phyloP scores from a whole-genome alignment of 805 yeast species.

The Yarrowia sp. region DNA sequence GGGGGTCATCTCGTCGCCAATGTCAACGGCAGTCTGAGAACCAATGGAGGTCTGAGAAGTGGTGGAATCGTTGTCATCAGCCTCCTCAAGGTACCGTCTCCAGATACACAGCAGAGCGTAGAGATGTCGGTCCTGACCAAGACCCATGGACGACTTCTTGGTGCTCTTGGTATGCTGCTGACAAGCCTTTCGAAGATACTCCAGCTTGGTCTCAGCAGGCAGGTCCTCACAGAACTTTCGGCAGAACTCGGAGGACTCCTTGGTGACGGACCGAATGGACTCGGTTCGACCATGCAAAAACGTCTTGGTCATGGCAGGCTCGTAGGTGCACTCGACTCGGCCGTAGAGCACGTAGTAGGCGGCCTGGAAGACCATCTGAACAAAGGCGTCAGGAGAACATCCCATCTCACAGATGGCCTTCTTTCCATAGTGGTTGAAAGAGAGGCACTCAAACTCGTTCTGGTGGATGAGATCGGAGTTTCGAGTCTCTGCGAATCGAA shows the following conservation, averaged over 20 bases:
- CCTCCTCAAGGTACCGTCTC: constrained; percentile 56
- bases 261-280: constrained; percentile 84
- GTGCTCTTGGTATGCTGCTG: constrained; percentile 71
- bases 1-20: constrained; percentile 82
- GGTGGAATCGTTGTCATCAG: constrained; percentile 41
- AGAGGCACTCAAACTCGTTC: constrained; percentile 83
- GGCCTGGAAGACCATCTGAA: constrained; percentile 92
- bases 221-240: constrained; percentile 80
- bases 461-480: constrained; percentile 86
- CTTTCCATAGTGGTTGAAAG: constrained; percentile 71
- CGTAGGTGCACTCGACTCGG: constrained; percentile 90
- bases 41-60: constrained; percentile 47
- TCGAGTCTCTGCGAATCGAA: constrained; percentile 90
- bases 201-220: constrained; percentile 64
- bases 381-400: constrained; percentile 91
- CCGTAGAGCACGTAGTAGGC: constrained; percentile 93
- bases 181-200: constrained; percentile 72
- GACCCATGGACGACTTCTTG: constrained; percentile 70
- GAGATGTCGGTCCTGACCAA: constrained; percentile 91
- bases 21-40: constrained; percentile 41
- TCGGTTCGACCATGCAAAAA: constrained; percentile 93
- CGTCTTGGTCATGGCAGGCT: constrained; percentile 93
- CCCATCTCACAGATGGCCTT: constrained; percentile 82
- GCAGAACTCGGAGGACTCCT: constrained; percentile 80
- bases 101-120: constrained; percentile 88